A percentile compares a stretch with the other conserved stretches of the same genome.
Conservation (phyloP, 208 protist species). For the Leishmania mexicana region DNA sequence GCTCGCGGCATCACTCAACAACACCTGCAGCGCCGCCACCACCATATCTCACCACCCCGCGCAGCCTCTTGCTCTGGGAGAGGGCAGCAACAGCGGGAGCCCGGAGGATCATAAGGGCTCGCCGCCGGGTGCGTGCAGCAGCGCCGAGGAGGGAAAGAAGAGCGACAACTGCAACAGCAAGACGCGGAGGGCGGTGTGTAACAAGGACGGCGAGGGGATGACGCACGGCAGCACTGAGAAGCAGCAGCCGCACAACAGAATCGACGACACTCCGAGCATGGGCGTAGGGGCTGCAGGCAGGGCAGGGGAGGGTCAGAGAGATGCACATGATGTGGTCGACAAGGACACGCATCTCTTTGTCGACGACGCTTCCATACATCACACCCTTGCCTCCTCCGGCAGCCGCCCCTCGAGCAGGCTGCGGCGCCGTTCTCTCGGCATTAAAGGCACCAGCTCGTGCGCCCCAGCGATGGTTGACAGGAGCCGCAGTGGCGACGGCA, state of each 20-base stretch:
- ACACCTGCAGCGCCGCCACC: not conserved
- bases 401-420: not conserved
- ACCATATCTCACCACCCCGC: not conserved
- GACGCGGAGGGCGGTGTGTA: slow-evolving; percentile 23
- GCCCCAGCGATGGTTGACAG: slow-evolving; percentile 17
- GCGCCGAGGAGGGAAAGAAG: slow-evolving; percentile 5
- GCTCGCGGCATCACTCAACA: not conserved
- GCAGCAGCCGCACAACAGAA: slow-evolving; percentile 5
- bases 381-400: not conserved
- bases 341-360: not conserved
- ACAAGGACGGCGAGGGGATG: slow-evolving; percentile 5
- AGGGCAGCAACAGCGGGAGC: not conserved
- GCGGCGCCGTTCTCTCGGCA: not conserved
- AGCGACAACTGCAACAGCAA: slow-evolving; percentile 18
- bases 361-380: not conserved
- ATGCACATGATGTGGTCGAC: not conserved
- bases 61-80: not conserved
- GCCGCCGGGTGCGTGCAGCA: not conserved
- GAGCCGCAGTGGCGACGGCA: slow-evolving; percentile 17
- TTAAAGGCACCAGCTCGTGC: not conserved
- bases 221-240: slow-evolving; percentile 14
- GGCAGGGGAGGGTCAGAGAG: not conserved
- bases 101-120: slow-evolving; percentile 11
- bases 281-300: not conserved
- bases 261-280: slow-evolving; percentile 10